Evolutionary conservation across 768 basidiomycete species (phyloP).

Genomic region (Kwoniella dejecticola): DNA sequence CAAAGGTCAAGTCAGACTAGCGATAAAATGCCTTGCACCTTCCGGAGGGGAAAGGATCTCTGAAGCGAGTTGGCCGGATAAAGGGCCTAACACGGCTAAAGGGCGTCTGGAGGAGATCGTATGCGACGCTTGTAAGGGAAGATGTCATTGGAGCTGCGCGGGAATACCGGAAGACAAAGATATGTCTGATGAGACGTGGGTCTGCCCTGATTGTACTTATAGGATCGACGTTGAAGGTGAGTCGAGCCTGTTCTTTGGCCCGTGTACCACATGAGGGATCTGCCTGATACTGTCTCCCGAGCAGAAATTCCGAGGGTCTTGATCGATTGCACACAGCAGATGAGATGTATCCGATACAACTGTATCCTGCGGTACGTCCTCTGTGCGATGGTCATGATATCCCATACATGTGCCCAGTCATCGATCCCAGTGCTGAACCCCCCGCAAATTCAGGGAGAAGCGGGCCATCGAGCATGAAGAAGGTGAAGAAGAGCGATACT

Average conservation of each 20-base stretch:
- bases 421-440: no score
- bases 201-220: constrained; percentile 18
- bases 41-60: constrained; percentile 3
- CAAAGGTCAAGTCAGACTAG: constrained; percentile 2
- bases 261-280: background rate
- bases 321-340: constrained; percentile 16
- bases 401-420: no score
- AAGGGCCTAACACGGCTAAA: constrained; percentile 17
- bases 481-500: constrained; percentile 15
- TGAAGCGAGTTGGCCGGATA: constrained; percentile 15
- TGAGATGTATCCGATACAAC: constrained; percentile 22
- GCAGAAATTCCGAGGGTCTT: constrained; percentile 5
- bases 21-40: constrained; percentile 9
- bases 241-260: background rate
- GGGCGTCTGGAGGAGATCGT: constrained; percentile 24
- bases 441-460: constrained; percentile 19
- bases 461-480: constrained; percentile 13
- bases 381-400: background rate
- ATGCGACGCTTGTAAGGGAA: constrained; percentile 21
- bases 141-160: constrained; percentile 22
- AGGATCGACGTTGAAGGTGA: constrained; percentile 12
- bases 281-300: background rate
- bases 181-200: constrained; percentile 21
- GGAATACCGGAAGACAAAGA: constrained; percentile 17
- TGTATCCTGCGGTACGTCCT: constrained; percentile 20